Conservation (phyloP, 2,329 filamentous ascomycete species). For the Alternaria infectoria region DNA sequence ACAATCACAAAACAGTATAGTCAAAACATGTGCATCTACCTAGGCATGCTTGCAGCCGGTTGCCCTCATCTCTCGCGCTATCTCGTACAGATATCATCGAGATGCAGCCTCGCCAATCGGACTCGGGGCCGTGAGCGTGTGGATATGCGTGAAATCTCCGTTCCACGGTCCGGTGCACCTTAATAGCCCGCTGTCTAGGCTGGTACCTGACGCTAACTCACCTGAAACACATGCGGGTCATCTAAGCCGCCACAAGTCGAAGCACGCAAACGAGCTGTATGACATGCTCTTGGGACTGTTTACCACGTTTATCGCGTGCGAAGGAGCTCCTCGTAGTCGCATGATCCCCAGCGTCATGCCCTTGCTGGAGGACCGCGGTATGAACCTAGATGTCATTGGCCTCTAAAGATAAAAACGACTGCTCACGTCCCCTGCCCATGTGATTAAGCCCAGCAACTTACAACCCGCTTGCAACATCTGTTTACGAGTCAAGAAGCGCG, state of each 20-base stretch:
- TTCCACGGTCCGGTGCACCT: neutral
- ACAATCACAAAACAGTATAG: neutral
- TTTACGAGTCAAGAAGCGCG: neutral
- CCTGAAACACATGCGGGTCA: neutral
- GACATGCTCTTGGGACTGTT: neutral
- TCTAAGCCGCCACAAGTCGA: neutral
- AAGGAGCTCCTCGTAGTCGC: neutral
- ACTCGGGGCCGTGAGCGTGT: neutral
- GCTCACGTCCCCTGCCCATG: neutral
- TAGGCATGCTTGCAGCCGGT: neutral
- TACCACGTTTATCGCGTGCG: neutral
- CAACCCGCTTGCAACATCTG: neutral
- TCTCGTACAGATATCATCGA: neutral
- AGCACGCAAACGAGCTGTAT: neutral
- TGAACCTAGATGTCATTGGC: neutral
- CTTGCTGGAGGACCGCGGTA: neutral
- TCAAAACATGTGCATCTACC: neutral
- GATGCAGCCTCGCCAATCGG: neutral
- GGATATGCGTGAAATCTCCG: neutral
- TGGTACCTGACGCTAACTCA: neutral
- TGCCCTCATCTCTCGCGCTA: neutral
- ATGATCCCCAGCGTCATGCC: accelerated
- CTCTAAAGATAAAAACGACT: neutral
- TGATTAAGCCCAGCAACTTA: neutral
- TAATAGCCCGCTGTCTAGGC: neutral